Base-by-base conservation (phyloP, 1,284 basidiomycete species). In the Dichomitus squalens region DNA sequence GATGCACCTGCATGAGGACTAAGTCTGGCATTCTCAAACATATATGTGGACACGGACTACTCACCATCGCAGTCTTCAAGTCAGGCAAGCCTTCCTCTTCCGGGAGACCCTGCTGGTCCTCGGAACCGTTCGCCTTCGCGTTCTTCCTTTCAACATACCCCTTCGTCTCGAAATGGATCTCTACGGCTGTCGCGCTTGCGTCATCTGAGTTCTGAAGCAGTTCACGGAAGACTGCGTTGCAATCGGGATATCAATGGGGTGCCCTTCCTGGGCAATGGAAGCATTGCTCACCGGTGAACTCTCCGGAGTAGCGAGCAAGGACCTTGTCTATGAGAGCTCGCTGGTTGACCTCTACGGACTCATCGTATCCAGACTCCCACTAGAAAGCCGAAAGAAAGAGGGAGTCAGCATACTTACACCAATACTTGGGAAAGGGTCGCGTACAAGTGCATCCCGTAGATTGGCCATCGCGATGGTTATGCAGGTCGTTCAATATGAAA, bases 141-240 rank as follows among this genome's bases (percentile, higher is more conserved):
- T 75, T 73, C 64, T 77, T 76, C n/a, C 69, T 72, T 23, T 81
- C 77, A 6, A 85, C 52, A 58, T 80, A 86, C 7, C 68, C 70
- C 68, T 85, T 75, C 0, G 92, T 91, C 69, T 92, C 86, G 64
- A 95, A 95, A 58, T 81, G 84, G 64, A 96, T 92, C 72, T 95
- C 91, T 1, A 91, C 93, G 35, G 84, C 76, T 54, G 82, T 85
- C 6, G 95, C 90, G 39, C 86, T 88, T 1, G 94, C 95, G 75
- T 98, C 96, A 70, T 98, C 96, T 14, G 96, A 96, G 69, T 98
- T 98, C 77, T 98, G 82, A 0, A 98, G 77, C 9, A 98, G 84
- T 71, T 98, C 96, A 38, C 96, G 84, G 68, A 95, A 96, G 44
- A 96, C 92, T 84, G 54, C 16, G 9, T 36, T 4, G 5, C 9